These are phyloP conservation scores for Ricinus communis DNA, from an alignment of 345 rosid species.

Conservation along the genomic window DNA sequence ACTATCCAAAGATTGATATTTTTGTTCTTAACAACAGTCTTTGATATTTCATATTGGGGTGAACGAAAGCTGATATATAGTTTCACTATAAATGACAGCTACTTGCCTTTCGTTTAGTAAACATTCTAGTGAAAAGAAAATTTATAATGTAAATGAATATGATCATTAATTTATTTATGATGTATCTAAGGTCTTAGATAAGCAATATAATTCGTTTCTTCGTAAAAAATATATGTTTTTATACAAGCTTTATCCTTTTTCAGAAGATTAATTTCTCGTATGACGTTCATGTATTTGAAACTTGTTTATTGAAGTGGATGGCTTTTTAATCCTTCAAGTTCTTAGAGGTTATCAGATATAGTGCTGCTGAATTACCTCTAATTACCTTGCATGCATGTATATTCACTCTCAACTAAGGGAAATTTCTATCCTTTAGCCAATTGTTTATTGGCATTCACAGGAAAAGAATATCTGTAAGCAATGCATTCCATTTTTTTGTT, in stretches of 20 bases:
- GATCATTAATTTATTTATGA: background rate
- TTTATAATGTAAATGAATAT: too few relatives aligned
- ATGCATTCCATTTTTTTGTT: background rate
- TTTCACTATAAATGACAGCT: background rate
- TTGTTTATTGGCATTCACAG: background rate
- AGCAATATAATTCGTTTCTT: background rate
- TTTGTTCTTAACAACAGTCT: background rate
- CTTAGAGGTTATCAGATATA: background rate
- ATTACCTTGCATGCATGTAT: too few relatives aligned
- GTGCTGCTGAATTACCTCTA: too few relatives aligned
- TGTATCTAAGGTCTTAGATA: background rate
- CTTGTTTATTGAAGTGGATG: background rate
- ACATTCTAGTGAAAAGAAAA: too few relatives aligned
- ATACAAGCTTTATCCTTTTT: background rate
- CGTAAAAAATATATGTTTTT: background rate
- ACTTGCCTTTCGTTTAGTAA: too few relatives aligned
- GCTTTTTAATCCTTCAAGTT: background rate
- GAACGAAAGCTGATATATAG: background rate
- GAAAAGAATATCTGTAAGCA: background rate
- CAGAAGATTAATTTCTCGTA: background rate
- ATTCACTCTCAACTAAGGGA: too few relatives aligned
- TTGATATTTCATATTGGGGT: too few relatives aligned
- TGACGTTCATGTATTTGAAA: background rate
- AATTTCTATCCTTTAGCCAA: background rate
- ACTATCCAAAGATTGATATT: background rate